A percentile compares a stretch with the other conserved stretches of the same genome.
Conservation (phyloP, 371 early-diverging fungal genomes). For the Rhizomucor pusillus region DNA sequence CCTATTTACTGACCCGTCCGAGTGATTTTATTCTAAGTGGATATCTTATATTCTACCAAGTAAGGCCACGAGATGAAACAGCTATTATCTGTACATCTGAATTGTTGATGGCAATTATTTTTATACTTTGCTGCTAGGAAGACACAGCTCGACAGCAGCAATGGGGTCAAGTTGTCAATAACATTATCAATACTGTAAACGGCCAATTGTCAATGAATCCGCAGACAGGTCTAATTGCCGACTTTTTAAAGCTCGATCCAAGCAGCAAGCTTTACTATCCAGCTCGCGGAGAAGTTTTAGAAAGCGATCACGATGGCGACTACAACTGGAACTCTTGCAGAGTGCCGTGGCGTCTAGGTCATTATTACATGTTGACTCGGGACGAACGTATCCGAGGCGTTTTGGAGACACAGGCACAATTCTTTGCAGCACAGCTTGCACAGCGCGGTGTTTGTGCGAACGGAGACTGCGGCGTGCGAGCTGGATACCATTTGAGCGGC, state of each 20-base stretch:
- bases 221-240: conserved; percentile 59
- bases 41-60: conserved; percentile 54
- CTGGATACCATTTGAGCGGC: conserved; percentile 60
- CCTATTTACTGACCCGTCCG: conserved; percentile 51
- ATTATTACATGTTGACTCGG: conserved; percentile 55
- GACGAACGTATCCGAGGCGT: conserved; percentile 52
- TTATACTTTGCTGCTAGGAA: conserved; percentile 26
- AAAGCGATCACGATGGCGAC: conserved; percentile 47
- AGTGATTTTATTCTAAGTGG: conserved; percentile 62
- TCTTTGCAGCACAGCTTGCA: conserved; percentile 49
- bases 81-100: neutral
- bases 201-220: conserved; percentile 47
- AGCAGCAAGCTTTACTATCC: conserved; percentile 42
- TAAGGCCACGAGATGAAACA: conserved; percentile 5
- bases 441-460: conserved; percentile 20
- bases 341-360: conserved; percentile 62
- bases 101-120: neutral
- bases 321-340: conserved; percentile 59
- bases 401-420: conserved; percentile 52
- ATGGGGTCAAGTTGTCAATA: conserved; percentile 53
- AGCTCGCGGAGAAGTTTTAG: conserved; percentile 45
- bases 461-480: conserved; percentile 46
- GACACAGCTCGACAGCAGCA: conserved; percentile 48
- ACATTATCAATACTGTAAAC: conserved; percentile 41
- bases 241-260: conserved; percentile 51